Evolutionary conservation across 108 stramenopile genomes (phyloP), one percentile per base, ranked within the genome.

Genomic region (Conticribra weissflogii): DNA sequence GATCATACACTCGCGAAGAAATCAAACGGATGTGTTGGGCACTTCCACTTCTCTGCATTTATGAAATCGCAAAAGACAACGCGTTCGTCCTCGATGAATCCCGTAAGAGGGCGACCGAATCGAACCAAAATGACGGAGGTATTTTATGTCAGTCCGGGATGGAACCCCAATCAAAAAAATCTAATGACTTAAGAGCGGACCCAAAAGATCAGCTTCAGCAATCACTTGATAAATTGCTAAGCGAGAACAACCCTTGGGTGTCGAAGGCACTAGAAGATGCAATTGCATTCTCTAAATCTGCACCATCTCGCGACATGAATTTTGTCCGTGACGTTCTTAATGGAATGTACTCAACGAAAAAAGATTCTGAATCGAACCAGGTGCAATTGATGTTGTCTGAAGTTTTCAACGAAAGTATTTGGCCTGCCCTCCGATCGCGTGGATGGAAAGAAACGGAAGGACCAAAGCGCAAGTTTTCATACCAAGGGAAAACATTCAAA

Each of bases 1-100:
- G 75, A 27, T 29, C 69, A 3, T 74, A 68, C 64, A 51, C 53
- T 1, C 60, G 59, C 21, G 73, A 74, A 14, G 73, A 93, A 84
- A 54, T 91, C 15, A 73, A 68, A 66, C 86, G 90, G 34, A 92
- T 95, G 90, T 53, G 76, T 45, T 92, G 93, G 90, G 64, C 88
- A 1, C 27, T 92, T 27, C 50, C 78, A 1, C 78, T 94, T 16
- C 63, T 82, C 19, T 63, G 76, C 25, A 47, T 94, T 15, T 54
- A 79, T 23, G 93, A 94, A 78, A 58, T 77, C 19, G 86, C 90
- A 0, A 59, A 88, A 27, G 84, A 87, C 45, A 71, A 84, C 25
- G n/a, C n/a, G n/a, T n/a, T n/a, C n/a, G 86, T 79, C 7, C 24
- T 60, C 16, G 59, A 67, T 41, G 56, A 62, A 1, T 52, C 29